Evolutionary conservation across 2,329 filamentous ascomycete species (phyloP).

Genomic region (Cercospora brassicicola): DNA sequence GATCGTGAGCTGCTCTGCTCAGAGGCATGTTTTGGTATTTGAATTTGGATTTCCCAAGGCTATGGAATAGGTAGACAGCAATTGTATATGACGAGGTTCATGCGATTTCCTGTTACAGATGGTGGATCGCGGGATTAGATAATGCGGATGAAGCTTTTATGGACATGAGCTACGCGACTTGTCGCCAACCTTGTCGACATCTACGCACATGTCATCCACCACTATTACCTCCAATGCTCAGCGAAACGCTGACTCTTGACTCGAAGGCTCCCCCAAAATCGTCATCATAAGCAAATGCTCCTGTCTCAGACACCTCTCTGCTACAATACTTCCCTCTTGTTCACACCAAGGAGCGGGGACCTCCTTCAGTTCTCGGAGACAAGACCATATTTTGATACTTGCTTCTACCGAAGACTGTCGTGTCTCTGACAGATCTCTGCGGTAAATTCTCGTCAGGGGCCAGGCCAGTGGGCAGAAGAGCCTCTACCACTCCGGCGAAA

Average conservation of each 20-base stretch:
- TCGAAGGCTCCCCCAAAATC: neutral
- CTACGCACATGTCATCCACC: neutral
- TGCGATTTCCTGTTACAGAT: neutral
- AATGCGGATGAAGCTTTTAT: neutral
- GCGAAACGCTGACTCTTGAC: neutral
- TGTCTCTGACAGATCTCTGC: neutral
- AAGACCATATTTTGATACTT: neutral
- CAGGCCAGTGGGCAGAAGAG: no score
- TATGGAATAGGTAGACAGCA: neutral
- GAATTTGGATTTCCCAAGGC: neutral
- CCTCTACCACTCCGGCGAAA: no score
- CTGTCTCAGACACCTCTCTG: neutral
- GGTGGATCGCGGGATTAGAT: neutral
- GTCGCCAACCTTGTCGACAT: neutral
- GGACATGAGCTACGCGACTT: neutral
- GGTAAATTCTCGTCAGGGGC: neutral
- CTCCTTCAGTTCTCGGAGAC: neutral
- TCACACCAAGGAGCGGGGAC: neutral
- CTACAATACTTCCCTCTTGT: neutral
- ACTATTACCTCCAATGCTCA: neutral
- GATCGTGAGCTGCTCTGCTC: slow-evolving; percentile 25
- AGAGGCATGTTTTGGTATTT: slow-evolving; percentile 6
- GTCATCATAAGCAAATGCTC: neutral
- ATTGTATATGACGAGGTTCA: neutral
- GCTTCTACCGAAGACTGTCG: neutral